Conservation (phyloP, 768 basidiomycete genomes). For the Tricholoma hemisulphureum region DNA sequence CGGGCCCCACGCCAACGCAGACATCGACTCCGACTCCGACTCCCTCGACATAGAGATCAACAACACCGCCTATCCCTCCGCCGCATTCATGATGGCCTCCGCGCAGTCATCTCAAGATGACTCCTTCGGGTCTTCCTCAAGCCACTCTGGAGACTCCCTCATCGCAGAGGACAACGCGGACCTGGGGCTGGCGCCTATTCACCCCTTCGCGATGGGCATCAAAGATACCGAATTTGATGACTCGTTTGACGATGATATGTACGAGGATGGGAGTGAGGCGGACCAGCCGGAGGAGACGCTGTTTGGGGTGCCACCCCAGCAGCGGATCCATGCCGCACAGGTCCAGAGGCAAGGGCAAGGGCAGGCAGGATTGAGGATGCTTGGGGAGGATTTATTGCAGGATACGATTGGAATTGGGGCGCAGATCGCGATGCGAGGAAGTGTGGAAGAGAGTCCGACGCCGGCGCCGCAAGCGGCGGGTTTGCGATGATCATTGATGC, state of each 20-base stretch:
- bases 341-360: slow-evolving; percentile 14
- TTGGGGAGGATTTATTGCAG: slow-evolving; percentile 61
- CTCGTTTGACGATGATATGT: slow-evolving; percentile 56
- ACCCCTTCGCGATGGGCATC: slow-evolving; percentile 55
- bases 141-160: slow-evolving; percentile 58
- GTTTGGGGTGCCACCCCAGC: slow-evolving; percentile 64
- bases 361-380: slow-evolving; percentile 46
- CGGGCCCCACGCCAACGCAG: slow-evolving; percentile 24
- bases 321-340: slow-evolving; percentile 33
- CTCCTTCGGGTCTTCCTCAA: slow-evolving; percentile 51
- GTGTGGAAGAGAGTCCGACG: slow-evolving; percentile 65
- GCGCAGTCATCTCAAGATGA: slow-evolving; percentile 38
- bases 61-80: slow-evolving; percentile 63
- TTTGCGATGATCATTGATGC: neutral
- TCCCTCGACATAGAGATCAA: slow-evolving; percentile 62
- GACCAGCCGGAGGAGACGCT: slow-evolving; percentile 54
- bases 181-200: slow-evolving; percentile 44
- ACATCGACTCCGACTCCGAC: slow-evolving; percentile 44
- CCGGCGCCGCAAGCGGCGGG: slow-evolving; percentile 35
- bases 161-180: slow-evolving; percentile 40
- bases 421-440: slow-evolving; percentile 47
- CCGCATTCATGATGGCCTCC: slow-evolving; percentile 67
- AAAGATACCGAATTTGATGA: slow-evolving; percentile 47
- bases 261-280: slow-evolving; percentile 40
- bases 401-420: slow-evolving; percentile 62